A percentile compares a stretch with the other conserved stretches of the same genome.
phyloP scores from a whole-genome alignment of 345 rosid species.

The Corymbia maculata region DNA sequence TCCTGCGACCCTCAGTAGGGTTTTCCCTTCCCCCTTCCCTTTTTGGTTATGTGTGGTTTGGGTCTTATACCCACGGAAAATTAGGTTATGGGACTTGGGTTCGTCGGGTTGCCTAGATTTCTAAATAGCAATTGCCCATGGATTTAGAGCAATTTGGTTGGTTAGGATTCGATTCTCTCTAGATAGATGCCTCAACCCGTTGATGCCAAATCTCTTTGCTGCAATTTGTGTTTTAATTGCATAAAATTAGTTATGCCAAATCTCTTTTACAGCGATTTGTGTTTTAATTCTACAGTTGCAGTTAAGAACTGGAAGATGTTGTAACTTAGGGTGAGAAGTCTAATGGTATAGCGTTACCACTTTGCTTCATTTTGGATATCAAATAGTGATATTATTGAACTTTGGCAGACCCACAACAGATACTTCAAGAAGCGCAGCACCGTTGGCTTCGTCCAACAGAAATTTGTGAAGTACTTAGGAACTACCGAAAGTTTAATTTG shows the following conservation, averaged over 20 bases:
- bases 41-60: no score
- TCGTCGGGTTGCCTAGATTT: no score
- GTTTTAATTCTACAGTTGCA: not conserved
- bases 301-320: not conserved
- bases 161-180: no score
- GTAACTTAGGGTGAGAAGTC: not conserved
- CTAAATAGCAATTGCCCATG: no score
- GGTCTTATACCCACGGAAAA: no score
- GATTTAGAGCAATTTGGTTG: no score
- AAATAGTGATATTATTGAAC: not conserved
- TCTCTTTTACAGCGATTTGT: not conserved
- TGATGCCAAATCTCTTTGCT: no score
- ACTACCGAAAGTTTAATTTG: conserved; percentile 26
- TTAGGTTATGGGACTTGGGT: no score
- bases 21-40: no score
- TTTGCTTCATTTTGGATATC: not conserved
- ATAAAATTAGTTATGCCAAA: not conserved
- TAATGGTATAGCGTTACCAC: not conserved
- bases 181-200: no score
- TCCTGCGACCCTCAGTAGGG: no score
- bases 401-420: conserved; percentile 25
- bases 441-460: conserved; percentile 67
- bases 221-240: not conserved
- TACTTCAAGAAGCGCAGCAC: conserved; percentile 32
- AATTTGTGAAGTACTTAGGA: conserved; percentile 43